Base-by-base conservation (phyloP, 2,329 filamentous ascomycete species). In the Samsoniella hepiali region DNA sequence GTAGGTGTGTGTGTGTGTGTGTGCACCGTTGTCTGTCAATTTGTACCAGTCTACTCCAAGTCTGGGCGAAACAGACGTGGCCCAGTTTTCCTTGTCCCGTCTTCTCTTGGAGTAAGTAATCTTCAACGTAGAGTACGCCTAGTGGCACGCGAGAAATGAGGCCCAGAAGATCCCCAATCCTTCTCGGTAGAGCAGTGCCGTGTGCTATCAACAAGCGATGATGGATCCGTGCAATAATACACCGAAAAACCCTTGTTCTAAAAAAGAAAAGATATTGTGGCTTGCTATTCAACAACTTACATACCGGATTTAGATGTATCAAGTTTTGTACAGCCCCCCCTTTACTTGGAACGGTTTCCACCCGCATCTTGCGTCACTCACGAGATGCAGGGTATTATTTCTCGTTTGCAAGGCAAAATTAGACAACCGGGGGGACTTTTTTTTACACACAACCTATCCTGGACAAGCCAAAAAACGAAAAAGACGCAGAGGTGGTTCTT, bases 241-340 rank as follows among this genome's bases (percentile, higher is more conserved):
- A 10, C 13, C 3, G 40, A 27, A 44, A 42, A 22, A 22, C 22
- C 15, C 29, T 31, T 44, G 13, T 3, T 22, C 32, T 10, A 22
- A 32, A 32, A 8, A 55, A 8, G 17, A 32, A 32, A 8, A 55
- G 11, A n/a, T 15, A n/a, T 45, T 15, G 42, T 45, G 54, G 56
- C 44, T 49, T 36, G 56, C 11, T 49, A 27, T 29, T 49, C 10
- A 8, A 49, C 56, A 49, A 49, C 31, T 49, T 58, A 6, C 56
- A 58, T 58, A 47, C 56, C 44, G 38, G 11, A 58, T 29, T 49
- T 1, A 58, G 56, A 49, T n/a, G 31, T 29, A 58, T 38, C 38
- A 32, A 44, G 38, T 13, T 32, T 22, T 8, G 22, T 22, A 22
- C 22, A 22, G 22, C 22, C 22, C 22, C 22, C 22, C 22, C 22